Conservation (phyloP, 352 stramenopile genomes). For the Plasmopara muralis region DNA sequence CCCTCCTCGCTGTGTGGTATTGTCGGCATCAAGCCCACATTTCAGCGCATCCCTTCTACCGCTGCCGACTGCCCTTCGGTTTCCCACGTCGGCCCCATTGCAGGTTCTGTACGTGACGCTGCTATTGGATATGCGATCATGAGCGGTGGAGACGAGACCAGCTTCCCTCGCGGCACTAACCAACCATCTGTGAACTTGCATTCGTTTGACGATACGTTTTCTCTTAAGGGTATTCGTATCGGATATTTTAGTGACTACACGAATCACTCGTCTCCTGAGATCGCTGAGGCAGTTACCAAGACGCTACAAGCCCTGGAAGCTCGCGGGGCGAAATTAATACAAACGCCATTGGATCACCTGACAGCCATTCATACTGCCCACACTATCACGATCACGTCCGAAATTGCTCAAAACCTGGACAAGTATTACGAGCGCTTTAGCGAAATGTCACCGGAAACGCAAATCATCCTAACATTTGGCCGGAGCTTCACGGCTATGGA, state of each 20-base stretch:
- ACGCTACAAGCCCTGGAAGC: constrained; percentile 44
- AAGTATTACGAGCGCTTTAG: constrained; percentile 51
- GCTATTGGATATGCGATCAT: constrained; percentile 83
- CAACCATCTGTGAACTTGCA: constrained; percentile 45
- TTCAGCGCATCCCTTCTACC: constrained; percentile 61
- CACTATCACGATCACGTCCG: constrained; percentile 70
- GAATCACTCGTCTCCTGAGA: constrained; percentile 62
- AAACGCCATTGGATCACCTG: constrained; percentile 73
- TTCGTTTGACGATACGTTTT: constrained; percentile 52
- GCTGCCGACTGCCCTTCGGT: constrained; percentile 54
- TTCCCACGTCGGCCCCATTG: constrained; percentile 75
- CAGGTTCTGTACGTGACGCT: constrained; percentile 65
- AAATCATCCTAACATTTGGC: constrained; percentile 66
- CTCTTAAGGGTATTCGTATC: constrained; percentile 59
- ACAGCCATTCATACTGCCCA: constrained; percentile 76
- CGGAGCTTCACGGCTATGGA: constrained; percentile 66
- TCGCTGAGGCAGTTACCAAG: constrained; percentile 37
- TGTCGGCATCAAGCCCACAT: constrained; percentile 86
- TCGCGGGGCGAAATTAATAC: constrained; percentile 62
- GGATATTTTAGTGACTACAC: constrained; percentile 73
- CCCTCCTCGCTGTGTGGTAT: constrained; percentile 84
- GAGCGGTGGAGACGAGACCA: constrained; percentile 42
- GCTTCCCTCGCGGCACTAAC: constrained; percentile 34
- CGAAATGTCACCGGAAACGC: constrained; percentile 61
- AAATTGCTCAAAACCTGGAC: constrained; percentile 71